Percentiles rank a stretch among this genome's conserved stretches.
Conservation (phyloP, 1,284 basidiomycete genomes). For the Cystobasidium sp. region DNA sequence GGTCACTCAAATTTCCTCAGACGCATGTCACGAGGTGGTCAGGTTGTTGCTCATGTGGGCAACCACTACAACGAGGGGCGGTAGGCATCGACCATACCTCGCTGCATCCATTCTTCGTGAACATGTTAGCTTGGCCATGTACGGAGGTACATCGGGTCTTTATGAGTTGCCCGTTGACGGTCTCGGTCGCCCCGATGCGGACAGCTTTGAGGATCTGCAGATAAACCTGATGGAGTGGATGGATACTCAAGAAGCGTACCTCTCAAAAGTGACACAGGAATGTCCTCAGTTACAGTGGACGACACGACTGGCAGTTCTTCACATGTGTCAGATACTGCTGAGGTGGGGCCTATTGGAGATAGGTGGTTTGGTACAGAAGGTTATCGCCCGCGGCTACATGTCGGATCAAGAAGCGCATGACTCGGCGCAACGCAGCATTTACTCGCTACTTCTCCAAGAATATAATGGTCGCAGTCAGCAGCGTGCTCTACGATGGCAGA, state of each 20-base stretch:
- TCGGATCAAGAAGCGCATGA: neutral
- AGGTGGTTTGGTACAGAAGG: slow-evolving; percentile 15
- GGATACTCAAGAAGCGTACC: slow-evolving; percentile 4
- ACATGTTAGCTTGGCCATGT: neutral
- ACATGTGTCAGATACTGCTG: slow-evolving; percentile 7
- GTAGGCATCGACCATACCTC: slow-evolving; percentile 18
- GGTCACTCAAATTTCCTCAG: neutral
- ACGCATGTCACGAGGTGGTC: neutral
- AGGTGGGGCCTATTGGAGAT: slow-evolving; percentile 3
- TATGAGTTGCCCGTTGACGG: neutral
- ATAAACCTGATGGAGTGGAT: slow-evolving; percentile 16
- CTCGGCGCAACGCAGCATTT: neutral
- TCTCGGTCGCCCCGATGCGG: neutral
- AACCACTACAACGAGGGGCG: neutral
- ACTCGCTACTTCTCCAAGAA: neutral
- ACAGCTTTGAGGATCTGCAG: neutral
- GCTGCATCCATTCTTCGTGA: neutral
- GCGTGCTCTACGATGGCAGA: slow-evolving; percentile 10
- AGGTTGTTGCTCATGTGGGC: slow-evolving; percentile 24
- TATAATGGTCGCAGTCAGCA: neutral
- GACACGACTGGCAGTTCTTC: neutral
- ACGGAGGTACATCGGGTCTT: neutral
- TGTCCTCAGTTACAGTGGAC: neutral
- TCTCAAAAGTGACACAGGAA: neutral
- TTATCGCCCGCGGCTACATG: slow-evolving; percentile 13